phyloP scores from a whole-genome alignment of 345 rosid genomes.

The Odontarrhena argentea region DNA sequence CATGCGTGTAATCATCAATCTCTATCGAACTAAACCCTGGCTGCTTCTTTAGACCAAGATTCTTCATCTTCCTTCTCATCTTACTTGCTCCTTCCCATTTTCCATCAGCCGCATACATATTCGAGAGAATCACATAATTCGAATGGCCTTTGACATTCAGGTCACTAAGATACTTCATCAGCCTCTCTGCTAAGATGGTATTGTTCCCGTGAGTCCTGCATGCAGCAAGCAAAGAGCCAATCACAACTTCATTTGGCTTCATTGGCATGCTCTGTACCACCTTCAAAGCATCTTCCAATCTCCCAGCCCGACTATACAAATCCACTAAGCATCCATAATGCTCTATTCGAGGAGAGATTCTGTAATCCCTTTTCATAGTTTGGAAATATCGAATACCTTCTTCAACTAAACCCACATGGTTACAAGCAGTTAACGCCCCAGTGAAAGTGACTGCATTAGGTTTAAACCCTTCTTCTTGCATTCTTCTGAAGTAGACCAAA shows the following conservation, averaged over 20 bases:
- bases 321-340: slow-evolving; percentile 91
- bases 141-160: slow-evolving; percentile 57
- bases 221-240: slow-evolving; percentile 77
- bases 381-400: slow-evolving; percentile 62
- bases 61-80: slow-evolving; percentile 72
- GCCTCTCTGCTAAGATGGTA: slow-evolving; percentile 57
- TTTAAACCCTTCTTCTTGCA: slow-evolving; percentile 61
- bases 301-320: slow-evolving; percentile 82
- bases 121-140: slow-evolving; percentile 67
- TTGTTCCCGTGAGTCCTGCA: slow-evolving; percentile 62
- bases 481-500: slow-evolving; percentile 51
- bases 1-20: slow-evolving; percentile 55
- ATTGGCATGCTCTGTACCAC: slow-evolving; percentile 64
- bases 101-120: slow-evolving; percentile 70
- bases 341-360: slow-evolving; percentile 66
- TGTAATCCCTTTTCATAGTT: slow-evolving; percentile 51
- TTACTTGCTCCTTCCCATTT: slow-evolving; percentile 76
- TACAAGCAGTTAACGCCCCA: slow-evolving; percentile 72
- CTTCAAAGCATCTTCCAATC: slow-evolving; percentile 63
- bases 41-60: slow-evolving; percentile 64
- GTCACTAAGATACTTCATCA: slow-evolving; percentile 50
- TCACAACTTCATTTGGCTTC: slow-evolving; percentile 78
- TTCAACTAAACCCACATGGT: slow-evolving; percentile 67
- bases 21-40: slow-evolving; percentile 79
- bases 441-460: slow-evolving; percentile 78